These are phyloP conservation scores for Plenodomus biglobosus DNA, from an alignment of 2,329 filamentous ascomycete species.

Conservation along the genomic window DNA sequence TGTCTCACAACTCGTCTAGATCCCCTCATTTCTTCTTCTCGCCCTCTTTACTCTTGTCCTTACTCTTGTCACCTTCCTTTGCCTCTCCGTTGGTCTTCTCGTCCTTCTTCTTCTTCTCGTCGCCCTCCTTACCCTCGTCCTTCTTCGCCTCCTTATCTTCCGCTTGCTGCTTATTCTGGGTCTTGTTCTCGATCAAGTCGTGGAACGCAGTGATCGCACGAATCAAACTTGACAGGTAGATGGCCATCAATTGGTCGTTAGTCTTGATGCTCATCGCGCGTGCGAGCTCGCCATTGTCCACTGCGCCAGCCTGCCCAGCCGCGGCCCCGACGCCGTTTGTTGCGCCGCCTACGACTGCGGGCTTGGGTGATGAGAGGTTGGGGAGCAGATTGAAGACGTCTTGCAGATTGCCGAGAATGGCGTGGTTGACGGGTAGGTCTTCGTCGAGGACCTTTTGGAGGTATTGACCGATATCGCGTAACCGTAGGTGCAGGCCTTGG, in stretches of 20 bases:
- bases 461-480: constrained; percentile 94
- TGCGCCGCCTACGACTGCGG: constrained; percentile 53
- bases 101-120: constrained; percentile 62
- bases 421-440: constrained; percentile 92
- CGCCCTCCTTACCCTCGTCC: constrained; percentile 59
- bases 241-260: constrained; percentile 97
- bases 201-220: constrained; percentile 98
- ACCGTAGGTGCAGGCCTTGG: constrained; percentile 89
- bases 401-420: constrained; percentile 96
- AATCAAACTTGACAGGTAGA: constrained; percentile 96
- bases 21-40: constrained; percentile 60
- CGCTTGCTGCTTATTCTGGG: constrained; percentile 95
- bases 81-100: constrained; percentile 56
- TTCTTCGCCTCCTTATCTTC: constrained; percentile 85
- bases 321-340: constrained; percentile 54
- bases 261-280: constrained; percentile 98
- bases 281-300: constrained; percentile 81
- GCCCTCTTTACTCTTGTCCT: constrained; percentile 59
- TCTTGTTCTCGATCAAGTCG: constrained; percentile 99
- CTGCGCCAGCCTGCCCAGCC: constrained; percentile 47
- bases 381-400: constrained; percentile 98
- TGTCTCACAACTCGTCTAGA: not conserved
- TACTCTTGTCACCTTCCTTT: constrained; percentile 57
- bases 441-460: constrained; percentile 93
- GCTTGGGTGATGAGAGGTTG: constrained; percentile 83